Conservation (phyloP, 2,329 filamentous ascomycete genomes). For the Blastomyces emzantsi region DNA sequence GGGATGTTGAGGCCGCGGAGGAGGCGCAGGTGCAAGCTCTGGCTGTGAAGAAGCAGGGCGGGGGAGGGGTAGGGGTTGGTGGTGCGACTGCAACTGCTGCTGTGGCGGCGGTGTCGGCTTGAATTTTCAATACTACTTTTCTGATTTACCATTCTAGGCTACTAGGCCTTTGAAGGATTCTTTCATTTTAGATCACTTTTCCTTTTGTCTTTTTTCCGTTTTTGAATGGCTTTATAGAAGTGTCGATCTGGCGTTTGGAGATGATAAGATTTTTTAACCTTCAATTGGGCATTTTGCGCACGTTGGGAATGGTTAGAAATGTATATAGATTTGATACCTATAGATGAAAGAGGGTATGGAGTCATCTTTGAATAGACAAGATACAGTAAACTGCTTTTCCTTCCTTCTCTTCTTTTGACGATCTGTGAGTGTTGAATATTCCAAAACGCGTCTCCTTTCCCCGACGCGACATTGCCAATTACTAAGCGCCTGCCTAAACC, state of each 20-base stretch:
- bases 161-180: neutral
- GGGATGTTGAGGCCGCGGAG: conserved; percentile 37
- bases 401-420: too few species aligned
- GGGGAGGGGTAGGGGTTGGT: neutral
- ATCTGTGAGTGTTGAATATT: too few species aligned
- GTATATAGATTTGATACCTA: neutral
- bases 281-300: neutral
- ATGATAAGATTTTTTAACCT: neutral
- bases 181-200: neutral
- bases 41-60: conserved; percentile 7
- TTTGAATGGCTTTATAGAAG: neutral
- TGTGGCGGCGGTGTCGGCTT: neutral
- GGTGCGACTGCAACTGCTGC: conserved; percentile 1
- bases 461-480: too few species aligned
- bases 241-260: neutral
- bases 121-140: neutral
- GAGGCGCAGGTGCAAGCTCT: conserved; percentile 10
- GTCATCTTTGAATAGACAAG: neutral
- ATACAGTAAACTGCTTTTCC: too few species aligned
- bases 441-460: too few species aligned
- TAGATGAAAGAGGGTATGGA: neutral
- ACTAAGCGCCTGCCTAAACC: too few species aligned
- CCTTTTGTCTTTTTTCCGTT: neutral
- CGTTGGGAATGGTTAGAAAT: neutral
- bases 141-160: neutral